Base-by-base conservation (phyloP, 2,329 filamentous ascomycete genomes). In the Pseudogymnoascus sp. region DNA sequence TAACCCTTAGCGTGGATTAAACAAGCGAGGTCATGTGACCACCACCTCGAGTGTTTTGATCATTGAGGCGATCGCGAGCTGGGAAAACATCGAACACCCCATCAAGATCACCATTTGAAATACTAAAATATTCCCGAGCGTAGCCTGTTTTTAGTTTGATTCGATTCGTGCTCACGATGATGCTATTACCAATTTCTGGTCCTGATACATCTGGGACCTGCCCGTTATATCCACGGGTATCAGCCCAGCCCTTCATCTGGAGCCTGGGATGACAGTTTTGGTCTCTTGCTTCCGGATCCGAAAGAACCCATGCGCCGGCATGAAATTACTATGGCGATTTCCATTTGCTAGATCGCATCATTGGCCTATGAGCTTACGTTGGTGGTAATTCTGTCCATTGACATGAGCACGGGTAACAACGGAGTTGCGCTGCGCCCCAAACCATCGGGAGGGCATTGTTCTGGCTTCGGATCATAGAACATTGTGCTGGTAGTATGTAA, bases 1-100 rank as follows among this genome's bases (percentile, higher is more conserved):
- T 60, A 60, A 60, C 58, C 58, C 58, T 60, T 60, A 60, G 58
- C 37, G 58, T 41, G 21, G 23, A 37, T 14, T 60, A 14, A 12
- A 29, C 58, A 60, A 60, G 58, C 58, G 58, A 60, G 58, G 33
- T 60, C 58, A 60, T 41, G 58, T 60, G 58, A 55, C 29, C n/a
- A 55, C 26, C n/a, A 33, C 49, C 7, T 33, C 2, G 16, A 33
- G 16, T 19, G 10, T 33, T 55, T 33, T n/a, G 10, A 33, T 55
- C 26, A 55, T 33, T 26, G 49, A 33, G 26, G 29, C 26, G 49
- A 55, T 31, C 49, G n/a, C 6, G 29, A 55, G 16, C 6, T 19
- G n/a, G 23, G 45, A 19, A n/a, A 55, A 19, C 49, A 55, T 55
- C n/a, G 5, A 33, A 16, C n/a, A 19, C 26, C 23, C 49, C 49